Base-by-base conservation (phyloP, 1,284 basidiomycete genomes). In the Rhodotorula sp. region DNA sequence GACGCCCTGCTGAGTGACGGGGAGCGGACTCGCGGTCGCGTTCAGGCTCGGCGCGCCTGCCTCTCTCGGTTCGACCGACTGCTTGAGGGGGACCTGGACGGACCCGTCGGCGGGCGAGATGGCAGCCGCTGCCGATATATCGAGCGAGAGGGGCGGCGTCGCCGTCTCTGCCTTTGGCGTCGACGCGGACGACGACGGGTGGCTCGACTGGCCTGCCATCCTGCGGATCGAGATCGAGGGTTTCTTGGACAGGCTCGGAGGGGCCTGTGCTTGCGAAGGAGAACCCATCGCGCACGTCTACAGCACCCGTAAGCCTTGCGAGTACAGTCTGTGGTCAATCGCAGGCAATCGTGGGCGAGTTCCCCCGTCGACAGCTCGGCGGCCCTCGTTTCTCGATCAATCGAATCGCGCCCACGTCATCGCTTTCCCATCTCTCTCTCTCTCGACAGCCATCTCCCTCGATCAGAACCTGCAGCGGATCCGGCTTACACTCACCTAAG, bases 11-110 rank as follows among this genome's bases (percentile, higher is more conserved):
- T 55, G n/a, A 17, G 30, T 15, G 44, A 24, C 42, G 42, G 55
- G 63, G 42, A 71, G 63, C 3, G 66, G 70, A 18, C 51, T 60
- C 8, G 60, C 54, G 45, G 66, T 68, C 26, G 71, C 71, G 64
- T 73, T 67, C 63, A 68, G 57, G 22, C 60, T 64, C 20, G 71
- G 71, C 7, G 59, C 65, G 44, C 57, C 46, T 22, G 71, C 63
- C 17, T 64, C 68, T 22, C 71, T 60, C 15, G 68, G 66, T 10
- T n/a, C 30, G 60, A 60, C 48, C 30, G 33, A 44, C 29, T 62
- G 55, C 58, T 72, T 72, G 58, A 72, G 67, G 7, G 56, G 66
- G 30, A 68, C 49, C 14, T 62, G 42, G 18, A 57, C 64, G 30
- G 56, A 20, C 26, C 26, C 24, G n/a, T 62, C 53, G 42, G 20